A percentile compares a stretch with the other conserved stretches of the same genome.
Conservation (phyloP, 495 filamentous ascomycete species). For the Penicillium simplicissimum region DNA sequence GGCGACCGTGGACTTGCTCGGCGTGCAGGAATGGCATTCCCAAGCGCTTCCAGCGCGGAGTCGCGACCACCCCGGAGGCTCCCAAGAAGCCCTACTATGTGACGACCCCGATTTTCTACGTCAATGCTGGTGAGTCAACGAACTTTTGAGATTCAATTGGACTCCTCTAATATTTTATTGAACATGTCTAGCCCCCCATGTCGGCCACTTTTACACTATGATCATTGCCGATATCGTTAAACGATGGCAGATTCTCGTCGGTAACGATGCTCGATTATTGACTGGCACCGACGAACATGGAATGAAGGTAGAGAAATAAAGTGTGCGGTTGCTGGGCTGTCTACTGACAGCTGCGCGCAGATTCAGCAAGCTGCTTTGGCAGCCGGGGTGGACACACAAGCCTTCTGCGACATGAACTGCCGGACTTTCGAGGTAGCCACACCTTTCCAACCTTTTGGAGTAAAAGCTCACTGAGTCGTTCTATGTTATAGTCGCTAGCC, state of each 20-base stretch:
- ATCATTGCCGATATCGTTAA: slow-evolving; percentile 89
- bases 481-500: slow-evolving; percentile 57
- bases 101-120: slow-evolving; percentile 97
- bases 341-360: slow-evolving; percentile 36
- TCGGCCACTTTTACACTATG: slow-evolving; percentile 94
- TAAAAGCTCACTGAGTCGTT: background rate
- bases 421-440: slow-evolving; percentile 47
- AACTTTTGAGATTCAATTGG: background rate
- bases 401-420: slow-evolving; percentile 61
- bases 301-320: slow-evolving; percentile 63
- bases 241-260: slow-evolving; percentile 81
- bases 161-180: slow-evolving; percentile 17
- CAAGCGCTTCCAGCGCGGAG: slow-evolving; percentile 29
- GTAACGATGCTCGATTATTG: slow-evolving; percentile 68
- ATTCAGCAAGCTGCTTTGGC: slow-evolving; percentile 80
- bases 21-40: slow-evolving; percentile 25
- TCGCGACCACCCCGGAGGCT: slow-evolving; percentile 34
- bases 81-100: slow-evolving; percentile 87
- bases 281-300: slow-evolving; percentile 99
- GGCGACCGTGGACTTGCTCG: slow-evolving; percentile 38
- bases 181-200: slow-evolving; percentile 71
- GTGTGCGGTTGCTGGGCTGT: background rate
- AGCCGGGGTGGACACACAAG: slow-evolving; percentile 60
- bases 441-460: background rate
- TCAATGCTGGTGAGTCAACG: slow-evolving; percentile 78